Percentiles rank a stretch among this genome's conserved stretches.
phyloP scores from a whole-genome alignment of 345 rosid genomes.

The Populus pruinosa region DNA sequence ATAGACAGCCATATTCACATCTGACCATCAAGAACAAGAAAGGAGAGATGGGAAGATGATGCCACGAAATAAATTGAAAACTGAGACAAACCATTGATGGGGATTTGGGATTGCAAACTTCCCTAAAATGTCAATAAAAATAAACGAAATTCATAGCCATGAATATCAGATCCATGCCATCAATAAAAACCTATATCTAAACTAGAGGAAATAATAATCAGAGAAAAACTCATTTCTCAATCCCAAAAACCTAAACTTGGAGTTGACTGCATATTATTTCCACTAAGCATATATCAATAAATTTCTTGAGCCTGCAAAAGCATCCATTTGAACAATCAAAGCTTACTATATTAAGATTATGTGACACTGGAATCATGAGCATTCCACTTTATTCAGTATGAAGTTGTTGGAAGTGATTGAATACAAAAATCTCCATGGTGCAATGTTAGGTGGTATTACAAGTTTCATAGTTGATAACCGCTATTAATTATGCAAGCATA shows the following conservation, averaged over 20 bases:
- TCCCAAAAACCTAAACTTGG: neutral
- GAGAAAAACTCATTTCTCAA: constrained; percentile 3
- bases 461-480: neutral
- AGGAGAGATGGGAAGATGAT: neutral
- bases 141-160: neutral
- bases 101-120: neutral
- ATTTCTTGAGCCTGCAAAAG: neutral
- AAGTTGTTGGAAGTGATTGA: neutral
- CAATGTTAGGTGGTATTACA: neutral
- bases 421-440: neutral
- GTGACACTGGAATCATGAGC: neutral
- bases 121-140: neutral
- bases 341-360: neutral
- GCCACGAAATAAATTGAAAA: neutral
- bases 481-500: neutral
- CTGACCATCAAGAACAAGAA: neutral
- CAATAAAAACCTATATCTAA: neutral
- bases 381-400: neutral
- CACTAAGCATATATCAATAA: neutral
- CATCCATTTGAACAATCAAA: neutral
- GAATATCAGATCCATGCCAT: neutral
- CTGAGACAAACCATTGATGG: neutral
- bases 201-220: neutral
- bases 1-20: neutral
- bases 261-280: neutral